These are phyloP conservation scores for Fagopyrum homotropicum DNA, from an alignment of 148 eudicot species.

Conservation along the genomic window DNA sequence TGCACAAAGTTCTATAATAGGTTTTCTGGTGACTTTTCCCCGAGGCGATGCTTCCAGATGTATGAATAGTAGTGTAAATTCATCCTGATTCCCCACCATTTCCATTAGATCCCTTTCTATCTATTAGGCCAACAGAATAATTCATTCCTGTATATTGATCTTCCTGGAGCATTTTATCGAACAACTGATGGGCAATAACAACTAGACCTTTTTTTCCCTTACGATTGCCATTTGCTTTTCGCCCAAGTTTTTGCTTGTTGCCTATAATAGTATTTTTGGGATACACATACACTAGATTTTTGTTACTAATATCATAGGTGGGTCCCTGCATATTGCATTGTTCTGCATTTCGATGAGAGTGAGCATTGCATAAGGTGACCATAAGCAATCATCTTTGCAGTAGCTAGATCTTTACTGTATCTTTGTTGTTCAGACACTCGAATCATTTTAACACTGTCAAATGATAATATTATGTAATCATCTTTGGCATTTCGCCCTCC, in stretches of 20 bases:
- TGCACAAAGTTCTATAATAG: no score
- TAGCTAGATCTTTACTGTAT: background rate
- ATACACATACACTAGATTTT: background rate
- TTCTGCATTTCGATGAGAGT: background rate
- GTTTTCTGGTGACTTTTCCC: no score
- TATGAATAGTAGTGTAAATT: no score
- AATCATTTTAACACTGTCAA: background rate
- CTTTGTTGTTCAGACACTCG: background rate
- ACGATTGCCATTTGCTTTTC: background rate
- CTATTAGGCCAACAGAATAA: no score
- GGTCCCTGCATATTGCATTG: background rate
- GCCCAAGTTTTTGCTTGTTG: background rate
- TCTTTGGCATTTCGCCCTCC: constrained; percentile 37
- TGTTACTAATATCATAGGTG: background rate
- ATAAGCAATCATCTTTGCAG: background rate
- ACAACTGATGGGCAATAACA: no score
- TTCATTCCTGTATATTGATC: no score
- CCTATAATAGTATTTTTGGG: background rate
- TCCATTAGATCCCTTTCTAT: no score
- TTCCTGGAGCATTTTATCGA: no score
- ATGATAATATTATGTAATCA: background rate
- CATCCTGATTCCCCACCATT: no score
- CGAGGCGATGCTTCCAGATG: no score
- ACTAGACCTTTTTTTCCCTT: background rate
- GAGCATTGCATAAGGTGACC: background rate